These are phyloP conservation scores for Salvia hispanica DNA, from an alignment of 257 asterid species.

Conservation along the genomic window DNA sequence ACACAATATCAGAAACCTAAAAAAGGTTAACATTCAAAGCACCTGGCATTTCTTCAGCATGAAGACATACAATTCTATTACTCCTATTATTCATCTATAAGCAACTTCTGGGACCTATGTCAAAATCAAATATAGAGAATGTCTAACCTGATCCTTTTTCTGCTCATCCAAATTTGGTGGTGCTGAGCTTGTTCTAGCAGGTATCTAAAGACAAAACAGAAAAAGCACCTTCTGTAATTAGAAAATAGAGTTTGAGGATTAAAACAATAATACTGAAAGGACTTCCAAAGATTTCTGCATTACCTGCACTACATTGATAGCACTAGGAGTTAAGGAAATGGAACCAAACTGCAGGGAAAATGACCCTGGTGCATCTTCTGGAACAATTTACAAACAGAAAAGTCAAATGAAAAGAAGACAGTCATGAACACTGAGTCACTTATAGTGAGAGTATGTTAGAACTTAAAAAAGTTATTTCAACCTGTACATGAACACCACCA, in stretches of 20 bases:
- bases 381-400: conserved; percentile 39
- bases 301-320: conserved; percentile 87
- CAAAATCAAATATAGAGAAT: neutral
- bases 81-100: neutral
- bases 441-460: neutral
- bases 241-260: conserved; percentile 18
- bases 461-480: neutral
- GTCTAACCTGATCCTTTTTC: conserved; percentile 73
- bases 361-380: conserved; percentile 65
- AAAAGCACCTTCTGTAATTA: conserved; percentile 26
- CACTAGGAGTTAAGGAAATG: conserved; percentile 78
- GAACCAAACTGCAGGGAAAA: conserved; percentile 91
- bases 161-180: conserved; percentile 97
- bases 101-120: conserved; percentile 1
- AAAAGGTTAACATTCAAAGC: neutral
- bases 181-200: conserved; percentile 94
- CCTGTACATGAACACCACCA: conserved; percentile 3
- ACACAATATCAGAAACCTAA: neutral
- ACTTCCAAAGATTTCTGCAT: conserved; percentile 7
- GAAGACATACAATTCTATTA: neutral
- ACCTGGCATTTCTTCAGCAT: neutral
- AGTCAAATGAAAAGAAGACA: conserved; percentile 25
- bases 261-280: neutral
- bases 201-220: conserved; percentile 52
- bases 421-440: neutral